Evolutionary conservation across 352 stramenopile genomes (phyloP), one percentile per base, ranked within the genome.

Genomic region (Phytophthora fragariaefolia): DNA sequence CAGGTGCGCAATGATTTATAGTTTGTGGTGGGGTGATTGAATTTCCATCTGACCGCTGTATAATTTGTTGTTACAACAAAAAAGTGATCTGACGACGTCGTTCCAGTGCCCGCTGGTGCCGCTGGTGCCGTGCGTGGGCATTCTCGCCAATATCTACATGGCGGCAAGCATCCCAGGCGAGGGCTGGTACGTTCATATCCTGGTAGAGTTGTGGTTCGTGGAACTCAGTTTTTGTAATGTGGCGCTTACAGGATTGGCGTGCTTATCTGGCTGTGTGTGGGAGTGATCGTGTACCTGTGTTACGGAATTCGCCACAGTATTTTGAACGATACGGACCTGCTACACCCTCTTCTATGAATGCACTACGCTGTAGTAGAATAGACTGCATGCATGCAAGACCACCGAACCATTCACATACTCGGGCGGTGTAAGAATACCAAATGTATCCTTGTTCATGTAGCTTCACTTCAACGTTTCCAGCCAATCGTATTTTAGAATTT

Each of bases 261-360:
- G 23, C 47, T 76, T 7, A 85, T 91, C 9, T 96, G 89, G 89
- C 69, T 93, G 20, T 63, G 59, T 24, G 32, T 85, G 17, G 89
- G 89, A 1, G 56, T 93, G 13, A 32, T 82, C 6, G 58, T 95
- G 36, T 96, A 96, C 55, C 45, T 95, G 53, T 76, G 73, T 52
- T 96, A 95, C 46, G 87, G 87, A 56, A 89, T 95, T 18, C 85
- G 76, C 56, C 78, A 96, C 68, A 94, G 84, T 54, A 57, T 76
- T n/a, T 66, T 95, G 30, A 69, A 53, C 27, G 65, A 82, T 24
- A 26, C 28, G 4, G 18, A 30, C 17, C n/a, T 75, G 20, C 45
- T 82, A 27, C 68, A 54, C 4, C 74, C 71, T 18, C 64, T 82
- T 20, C 61, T 82, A 51, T 78, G 36, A 73, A 22, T 15, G 40